Percentiles rank a stretch among this genome's conserved stretches.
Conservation (phyloP, 768 basidiomycete species). For the Trametes maxima region DNA sequence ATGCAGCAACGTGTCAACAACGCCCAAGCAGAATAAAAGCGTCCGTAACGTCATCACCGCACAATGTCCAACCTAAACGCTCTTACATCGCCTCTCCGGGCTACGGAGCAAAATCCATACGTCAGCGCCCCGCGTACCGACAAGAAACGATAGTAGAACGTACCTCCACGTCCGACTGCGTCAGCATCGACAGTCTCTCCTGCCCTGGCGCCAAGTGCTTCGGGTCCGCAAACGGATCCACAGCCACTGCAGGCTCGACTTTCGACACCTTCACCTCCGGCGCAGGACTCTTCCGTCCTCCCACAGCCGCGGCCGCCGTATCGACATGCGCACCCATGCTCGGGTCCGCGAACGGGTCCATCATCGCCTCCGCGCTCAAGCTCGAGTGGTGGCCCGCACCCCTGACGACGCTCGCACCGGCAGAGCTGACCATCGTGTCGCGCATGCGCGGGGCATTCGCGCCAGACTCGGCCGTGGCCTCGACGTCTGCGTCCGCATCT, state of each 20-base stretch:
- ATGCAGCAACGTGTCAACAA: too few species aligned
- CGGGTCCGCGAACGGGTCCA: conserved; percentile 21
- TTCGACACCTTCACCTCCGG: background rate
- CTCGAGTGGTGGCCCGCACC: conserved; percentile 9
- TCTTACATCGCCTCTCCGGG: conserved; percentile 18
- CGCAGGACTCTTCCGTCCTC: background rate
- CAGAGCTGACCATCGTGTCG: conserved; percentile 17
- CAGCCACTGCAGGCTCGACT: background rate
- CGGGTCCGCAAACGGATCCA: conserved; percentile 8
- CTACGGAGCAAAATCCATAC: background rate
- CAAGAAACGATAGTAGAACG: background rate
- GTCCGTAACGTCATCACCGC: too few species aligned
- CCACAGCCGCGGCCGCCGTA: background rate
- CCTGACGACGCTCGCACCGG: conserved; percentile 11
- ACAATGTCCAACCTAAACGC: too few species aligned
- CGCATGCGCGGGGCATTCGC: conserved; percentile 11
- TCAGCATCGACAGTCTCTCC: conserved; percentile 10
- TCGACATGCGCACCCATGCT: background rate
- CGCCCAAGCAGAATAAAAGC: too few species aligned
- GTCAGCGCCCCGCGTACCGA: background rate
- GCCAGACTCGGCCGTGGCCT: background rate
- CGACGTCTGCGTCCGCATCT: background rate
- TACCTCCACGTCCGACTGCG: conserved; percentile 9
- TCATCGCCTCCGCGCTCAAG: conserved; percentile 15
- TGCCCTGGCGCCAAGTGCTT: background rate